phyloP scores from a whole-genome alignment of 495 filamentous ascomycete species.

The Rostrohypoxylon terebratum region DNA sequence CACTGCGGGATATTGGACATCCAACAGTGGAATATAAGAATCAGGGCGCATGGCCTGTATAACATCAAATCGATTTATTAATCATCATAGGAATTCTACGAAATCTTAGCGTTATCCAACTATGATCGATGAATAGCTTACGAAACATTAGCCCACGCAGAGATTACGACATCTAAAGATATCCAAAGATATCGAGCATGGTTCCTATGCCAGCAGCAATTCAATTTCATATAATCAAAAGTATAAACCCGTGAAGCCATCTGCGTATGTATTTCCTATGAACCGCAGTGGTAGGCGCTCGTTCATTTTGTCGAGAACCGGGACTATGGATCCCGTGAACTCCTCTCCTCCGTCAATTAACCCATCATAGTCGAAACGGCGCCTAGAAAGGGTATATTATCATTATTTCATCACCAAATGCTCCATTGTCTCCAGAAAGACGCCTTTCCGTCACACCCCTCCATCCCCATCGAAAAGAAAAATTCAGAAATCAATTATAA shows the following conservation, averaged over 20 bases:
- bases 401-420: constrained; percentile 2
- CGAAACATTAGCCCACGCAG: neutral
- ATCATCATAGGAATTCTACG: neutral
- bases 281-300: neutral
- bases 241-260: neutral
- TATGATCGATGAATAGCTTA: neutral
- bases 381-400: constrained; percentile 21
- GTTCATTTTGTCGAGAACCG: neutral
- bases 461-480: neutral
- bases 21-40: neutral
- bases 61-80: constrained; percentile 12
- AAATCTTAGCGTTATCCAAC: neutral
- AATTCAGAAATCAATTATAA: neutral
- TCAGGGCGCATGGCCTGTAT: neutral
- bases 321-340: neutral
- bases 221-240: neutral
- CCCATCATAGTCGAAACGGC: no score
- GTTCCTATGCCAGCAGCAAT: neutral
- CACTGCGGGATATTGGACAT: neutral
- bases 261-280: no score
- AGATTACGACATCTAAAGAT: no score
- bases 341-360: neutral
- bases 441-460: neutral
- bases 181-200: no score
- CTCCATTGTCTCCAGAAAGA: neutral